These are phyloP conservation scores for Fusarium sp. DNA, from an alignment of 2,329 filamentous ascomycete species.

Conservation along the genomic window DNA sequence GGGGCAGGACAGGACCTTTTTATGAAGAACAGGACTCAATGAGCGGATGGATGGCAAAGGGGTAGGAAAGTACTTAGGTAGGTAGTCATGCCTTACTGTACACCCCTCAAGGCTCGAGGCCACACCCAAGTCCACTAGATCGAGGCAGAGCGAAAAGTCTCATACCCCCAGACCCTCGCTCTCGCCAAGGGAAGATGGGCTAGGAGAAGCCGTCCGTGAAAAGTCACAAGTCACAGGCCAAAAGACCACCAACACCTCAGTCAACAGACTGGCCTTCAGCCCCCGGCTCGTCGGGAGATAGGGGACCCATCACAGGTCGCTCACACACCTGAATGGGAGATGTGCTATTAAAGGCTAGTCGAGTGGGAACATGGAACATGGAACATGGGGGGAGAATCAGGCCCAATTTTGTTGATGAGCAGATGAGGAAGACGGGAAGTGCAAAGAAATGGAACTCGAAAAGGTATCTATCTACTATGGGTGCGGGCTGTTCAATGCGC, in stretches of 20 bases:
- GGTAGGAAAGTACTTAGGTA: conserved; percentile 2
- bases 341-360: conserved; percentile 8
- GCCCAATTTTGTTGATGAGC: conserved; percentile 7
- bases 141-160: conserved; percentile 17
- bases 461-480: conserved; percentile 10
- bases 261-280: conserved; percentile 12
- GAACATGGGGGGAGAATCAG: conserved; percentile 29
- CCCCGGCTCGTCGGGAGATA: conserved; percentile 43
- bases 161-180: conserved; percentile 18
- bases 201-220: too few relatives aligned
- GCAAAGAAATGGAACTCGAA: conserved; percentile 9
- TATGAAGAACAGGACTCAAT: conserved; percentile 39
- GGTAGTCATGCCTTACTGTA: background rate
- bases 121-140: conserved; percentile 5
- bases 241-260: background rate
- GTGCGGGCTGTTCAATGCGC: conserved; percentile 31
- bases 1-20: conserved; percentile 38
- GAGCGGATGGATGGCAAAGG: conserved; percentile 14
- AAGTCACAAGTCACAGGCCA: conserved; percentile 3
- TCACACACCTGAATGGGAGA: conserved; percentile 2
- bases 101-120: conserved; percentile 7
- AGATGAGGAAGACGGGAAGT: conserved; percentile 1
- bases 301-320: conserved; percentile 14
- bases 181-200: too few relatives aligned
- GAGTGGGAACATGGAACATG: conserved; percentile 26